phyloP scores from a whole-genome alignment of 495 filamentous ascomycete genomes.

The Diplogelasinospora grovesii region DNA sequence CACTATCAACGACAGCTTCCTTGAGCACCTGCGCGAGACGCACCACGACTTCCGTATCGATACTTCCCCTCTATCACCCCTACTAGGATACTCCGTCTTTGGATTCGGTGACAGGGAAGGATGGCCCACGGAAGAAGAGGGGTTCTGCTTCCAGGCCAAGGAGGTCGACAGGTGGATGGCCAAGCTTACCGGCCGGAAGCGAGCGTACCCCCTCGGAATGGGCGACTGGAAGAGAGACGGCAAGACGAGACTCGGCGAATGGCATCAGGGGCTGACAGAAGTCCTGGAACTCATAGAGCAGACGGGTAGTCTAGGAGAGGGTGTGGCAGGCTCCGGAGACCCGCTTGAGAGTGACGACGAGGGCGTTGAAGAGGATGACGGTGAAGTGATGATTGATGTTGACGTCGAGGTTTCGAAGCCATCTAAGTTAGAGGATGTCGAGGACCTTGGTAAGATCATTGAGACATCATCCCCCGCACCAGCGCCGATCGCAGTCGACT shows the following conservation, averaged over 20 bases:
- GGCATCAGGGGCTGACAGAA: constrained; percentile 68
- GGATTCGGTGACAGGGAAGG: constrained; percentile 85
- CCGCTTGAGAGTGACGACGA: constrained; percentile 79
- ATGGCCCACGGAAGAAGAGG: constrained; percentile 85
- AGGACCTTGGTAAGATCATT: constrained; percentile 70
- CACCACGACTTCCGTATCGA: constrained; percentile 95
- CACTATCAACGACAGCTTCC: constrained; percentile 71
- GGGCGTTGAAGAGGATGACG: constrained; percentile 49
- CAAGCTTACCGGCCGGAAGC: constrained; percentile 72
- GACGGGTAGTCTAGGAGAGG: constrained; percentile 67
- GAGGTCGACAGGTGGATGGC: constrained; percentile 94
- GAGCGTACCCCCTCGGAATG: constrained; percentile 77
- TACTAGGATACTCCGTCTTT: constrained; percentile 88
- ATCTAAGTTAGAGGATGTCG: constrained; percentile 61
- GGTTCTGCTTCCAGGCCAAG: constrained; percentile 84
- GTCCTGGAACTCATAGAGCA: constrained; percentile 54
- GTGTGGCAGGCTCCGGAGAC: constrained; percentile 73
- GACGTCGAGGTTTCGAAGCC: constrained; percentile 26
- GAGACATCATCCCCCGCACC: constrained; percentile 30
- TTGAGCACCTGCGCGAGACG: constrained; percentile 79
- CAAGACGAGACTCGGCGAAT: constrained; percentile 59
- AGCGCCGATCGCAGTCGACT: constrained; percentile 73
- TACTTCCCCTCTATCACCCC: constrained; percentile 66
- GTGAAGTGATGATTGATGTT: constrained; percentile 48
- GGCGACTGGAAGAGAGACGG: constrained; percentile 76